Base-by-base conservation (phyloP, 208 protist genomes). In the Leishmania mexicana region DNA sequence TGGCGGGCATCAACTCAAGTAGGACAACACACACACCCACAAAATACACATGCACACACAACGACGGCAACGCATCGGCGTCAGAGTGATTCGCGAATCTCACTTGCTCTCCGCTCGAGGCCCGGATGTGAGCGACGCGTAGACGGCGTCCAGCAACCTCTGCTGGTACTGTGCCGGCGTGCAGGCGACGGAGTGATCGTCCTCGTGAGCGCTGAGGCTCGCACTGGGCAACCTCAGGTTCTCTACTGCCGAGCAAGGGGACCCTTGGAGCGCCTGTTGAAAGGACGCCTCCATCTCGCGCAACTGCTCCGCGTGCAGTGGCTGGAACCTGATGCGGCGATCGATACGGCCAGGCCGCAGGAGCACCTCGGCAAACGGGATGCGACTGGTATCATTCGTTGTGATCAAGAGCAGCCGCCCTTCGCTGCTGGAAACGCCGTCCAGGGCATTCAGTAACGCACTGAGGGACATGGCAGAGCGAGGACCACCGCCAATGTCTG, bases 351-450 rank as follows among this genome's bases (percentile, higher is more conserved):
- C 98, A 2, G 98, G 97, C 31, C 98, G 88, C 38, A 99, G 91
- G 10, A 99, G 84, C 28, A 98, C 93, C 11, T 94, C 90, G 31
- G 94, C 92, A 45, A 97, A 88, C 13, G 96, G 91, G 2, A 99
- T 91, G 38, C 89, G 78, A 68, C 97, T 90, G 3, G 92, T 74
- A 84, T 98, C 87, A 79, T 99, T 99, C 0, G 95, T 97, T 0
- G 98, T 99, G 85, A 99, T 95, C 81, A 99, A 93, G 35, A 99
- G 84, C 7, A 99, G 73, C 58, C 97, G 85, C 11, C 97, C 98
- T 70, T 99, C 97, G 62, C 91, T 95, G 76, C 92, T 95, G 1
- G 92, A 88, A 70, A 99, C 88, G 40, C 98, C 98, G 83, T 99
- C 98, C 45, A 99, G 85, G 2, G 98, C 95, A 85, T 99, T 99